A percentile compares a stretch with the other conserved stretches of the same genome.
Evolutionary conservation across 805 yeast species (phyloP).

Genomic region (Kluyveromyces lactis): DNA sequence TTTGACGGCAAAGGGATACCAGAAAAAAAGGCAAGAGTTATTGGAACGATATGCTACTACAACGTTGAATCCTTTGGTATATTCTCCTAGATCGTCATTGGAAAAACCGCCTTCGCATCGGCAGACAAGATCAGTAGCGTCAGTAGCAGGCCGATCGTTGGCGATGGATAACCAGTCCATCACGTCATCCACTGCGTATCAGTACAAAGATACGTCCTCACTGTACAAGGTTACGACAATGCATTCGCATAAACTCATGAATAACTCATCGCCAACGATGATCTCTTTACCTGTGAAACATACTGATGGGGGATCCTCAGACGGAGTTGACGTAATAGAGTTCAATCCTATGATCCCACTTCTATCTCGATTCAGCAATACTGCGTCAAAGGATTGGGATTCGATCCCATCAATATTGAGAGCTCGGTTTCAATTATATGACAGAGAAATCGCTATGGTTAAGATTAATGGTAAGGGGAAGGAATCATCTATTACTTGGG

Average conservation of each 20-base stretch:
- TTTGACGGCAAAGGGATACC: slow-evolving; percentile 65
- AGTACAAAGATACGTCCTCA: slow-evolving; percentile 8
- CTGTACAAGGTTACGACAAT: slow-evolving; percentile 25
- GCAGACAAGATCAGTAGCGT: slow-evolving; percentile 13
- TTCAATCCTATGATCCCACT: slow-evolving; percentile 29
- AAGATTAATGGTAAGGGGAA: slow-evolving; percentile 74
- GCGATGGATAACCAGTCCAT: slow-evolving; percentile 3
- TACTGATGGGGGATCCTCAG: slow-evolving; percentile 3
- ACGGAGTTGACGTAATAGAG: slow-evolving; percentile 3
- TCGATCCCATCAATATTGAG: slow-evolving; percentile 65
- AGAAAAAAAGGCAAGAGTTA: slow-evolving; percentile 39
- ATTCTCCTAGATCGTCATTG: slow-evolving; percentile 5
- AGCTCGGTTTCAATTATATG: slow-evolving; percentile 58
- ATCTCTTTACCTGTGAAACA: neutral
- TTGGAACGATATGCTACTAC: slow-evolving; percentile 14
- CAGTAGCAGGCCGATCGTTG: slow-evolving; percentile 2
- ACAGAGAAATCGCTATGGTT: slow-evolving; percentile 62
- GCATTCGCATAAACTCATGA: slow-evolving; percentile 21
- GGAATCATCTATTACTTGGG: slow-evolving; percentile 82
- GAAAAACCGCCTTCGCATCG: neutral
- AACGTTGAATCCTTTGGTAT: neutral
- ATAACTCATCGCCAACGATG: slow-evolving; percentile 8
- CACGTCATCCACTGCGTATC: slow-evolving; percentile 4
- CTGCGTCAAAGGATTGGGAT: slow-evolving; percentile 49
- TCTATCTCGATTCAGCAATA: slow-evolving; percentile 34